Evolutionary conservation across 179 eudicot genomes (phyloP).

Genomic region (Amaranthus tricolor): DNA sequence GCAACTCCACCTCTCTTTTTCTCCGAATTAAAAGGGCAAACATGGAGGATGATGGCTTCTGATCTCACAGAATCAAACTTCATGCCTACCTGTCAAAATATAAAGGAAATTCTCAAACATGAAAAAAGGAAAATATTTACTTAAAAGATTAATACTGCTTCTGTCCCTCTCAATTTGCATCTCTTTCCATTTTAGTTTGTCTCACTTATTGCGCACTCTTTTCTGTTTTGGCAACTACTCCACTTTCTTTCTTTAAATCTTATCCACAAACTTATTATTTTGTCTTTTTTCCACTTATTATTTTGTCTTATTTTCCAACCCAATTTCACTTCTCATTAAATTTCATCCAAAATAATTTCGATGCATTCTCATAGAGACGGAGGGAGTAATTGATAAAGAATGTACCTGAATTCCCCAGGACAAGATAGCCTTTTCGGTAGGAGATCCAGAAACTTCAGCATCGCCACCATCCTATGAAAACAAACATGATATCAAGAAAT

Average conservation of each 20-base stretch:
- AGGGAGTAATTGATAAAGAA: background rate
- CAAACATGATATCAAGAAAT: background rate
- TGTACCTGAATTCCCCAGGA: slow-evolving; percentile 84
- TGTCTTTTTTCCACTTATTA: too few relatives aligned
- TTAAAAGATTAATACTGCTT: too few relatives aligned
- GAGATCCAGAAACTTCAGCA: slow-evolving; percentile 79
- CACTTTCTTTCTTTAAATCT: too few relatives aligned
- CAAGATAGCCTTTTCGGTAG: slow-evolving; percentile 89
- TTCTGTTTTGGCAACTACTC: too few relatives aligned
- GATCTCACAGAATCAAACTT: slow-evolving; percentile 66
- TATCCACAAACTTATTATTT: too few relatives aligned
- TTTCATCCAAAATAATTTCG: too few relatives aligned
- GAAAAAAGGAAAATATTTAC: background rate
- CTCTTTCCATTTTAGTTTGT: too few relatives aligned
- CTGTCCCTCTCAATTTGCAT: too few relatives aligned
- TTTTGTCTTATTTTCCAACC: too few relatives aligned
- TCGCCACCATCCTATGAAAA: slow-evolving; percentile 52
- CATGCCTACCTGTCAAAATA: slow-evolving; percentile 70
- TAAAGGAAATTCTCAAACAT: background rate
- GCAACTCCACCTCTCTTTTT: slow-evolving; percentile 95
- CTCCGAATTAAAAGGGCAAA: slow-evolving; percentile 82
- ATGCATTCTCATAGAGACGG: too few relatives aligned
- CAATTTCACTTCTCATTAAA: too few relatives aligned
- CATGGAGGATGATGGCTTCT: slow-evolving; percentile 65
- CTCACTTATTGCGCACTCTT: too few relatives aligned